Evolutionary conservation across 495 filamentous ascomycete genomes (phyloP).

Genomic region (Penicillium angulare): DNA sequence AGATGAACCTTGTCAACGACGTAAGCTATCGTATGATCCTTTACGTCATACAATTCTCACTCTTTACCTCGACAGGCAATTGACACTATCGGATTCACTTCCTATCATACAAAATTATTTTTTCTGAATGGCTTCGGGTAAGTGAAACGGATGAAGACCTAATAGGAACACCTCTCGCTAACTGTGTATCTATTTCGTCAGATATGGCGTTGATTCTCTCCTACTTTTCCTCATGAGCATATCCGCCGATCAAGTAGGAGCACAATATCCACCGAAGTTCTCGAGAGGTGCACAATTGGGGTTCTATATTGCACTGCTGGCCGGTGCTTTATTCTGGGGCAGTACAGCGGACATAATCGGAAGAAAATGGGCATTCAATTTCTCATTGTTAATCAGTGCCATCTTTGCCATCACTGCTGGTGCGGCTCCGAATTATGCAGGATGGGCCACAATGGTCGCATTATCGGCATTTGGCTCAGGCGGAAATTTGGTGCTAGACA

Average conservation of each 20-base stretch:
- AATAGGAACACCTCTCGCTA: not conserved
- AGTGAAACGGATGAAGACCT: not conserved
- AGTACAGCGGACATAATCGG: constrained; percentile 42
- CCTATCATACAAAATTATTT: constrained; percentile 18
- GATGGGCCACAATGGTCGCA: constrained; percentile 13
- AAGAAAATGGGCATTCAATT: constrained; percentile 41
- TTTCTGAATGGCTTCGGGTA: constrained; percentile 23
- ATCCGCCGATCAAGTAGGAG: constrained; percentile 16
- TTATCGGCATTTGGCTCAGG: constrained; percentile 19
- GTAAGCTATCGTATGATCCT: not conserved
- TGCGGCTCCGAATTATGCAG: constrained; percentile 12
- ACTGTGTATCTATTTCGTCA: not conserved
- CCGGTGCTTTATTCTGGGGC: constrained; percentile 40
- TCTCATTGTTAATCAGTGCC: constrained; percentile 37
- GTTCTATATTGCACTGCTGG: constrained; percentile 26
- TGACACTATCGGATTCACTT: constrained; percentile 17
- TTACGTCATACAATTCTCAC: not conserved
- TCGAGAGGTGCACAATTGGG: constrained; percentile 14
- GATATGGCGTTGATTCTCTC: constrained; percentile 17
- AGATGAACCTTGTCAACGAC: constrained; percentile 21
- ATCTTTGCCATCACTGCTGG: constrained; percentile 18
- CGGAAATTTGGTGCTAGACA: constrained; percentile 18
- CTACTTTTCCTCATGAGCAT: constrained; percentile 21
- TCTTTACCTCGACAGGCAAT: constrained; percentile 12
- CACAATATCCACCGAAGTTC: constrained; percentile 18